Percentiles rank a stretch among this genome's conserved stretches.
Conservation (phyloP, 805 yeast genomes). For the Yarrowia sp. region DNA sequence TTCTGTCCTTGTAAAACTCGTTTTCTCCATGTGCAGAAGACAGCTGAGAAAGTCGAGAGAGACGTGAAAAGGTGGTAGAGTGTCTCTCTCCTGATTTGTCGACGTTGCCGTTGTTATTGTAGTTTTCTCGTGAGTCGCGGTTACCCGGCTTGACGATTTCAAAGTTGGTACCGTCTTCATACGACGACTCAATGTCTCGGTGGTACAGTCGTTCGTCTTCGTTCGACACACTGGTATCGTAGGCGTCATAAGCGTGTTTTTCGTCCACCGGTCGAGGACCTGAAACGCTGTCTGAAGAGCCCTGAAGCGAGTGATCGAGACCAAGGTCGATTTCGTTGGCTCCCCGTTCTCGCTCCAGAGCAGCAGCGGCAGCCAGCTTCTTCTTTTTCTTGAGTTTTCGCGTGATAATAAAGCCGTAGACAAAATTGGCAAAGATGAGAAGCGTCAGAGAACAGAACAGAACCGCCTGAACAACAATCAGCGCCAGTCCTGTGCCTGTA, state of each 20-base stretch:
- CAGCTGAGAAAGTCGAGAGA: background rate
- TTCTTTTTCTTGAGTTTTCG: constrained; percentile 17
- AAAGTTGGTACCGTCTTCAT: constrained; percentile 1
- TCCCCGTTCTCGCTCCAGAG: constrained; percentile 14
- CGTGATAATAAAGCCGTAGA: constrained; percentile 15
- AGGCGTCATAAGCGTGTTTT: background rate
- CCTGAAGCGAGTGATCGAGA: background rate
- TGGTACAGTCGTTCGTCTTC: constrained; percentile 8
- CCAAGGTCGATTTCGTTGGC: constrained; percentile 5
- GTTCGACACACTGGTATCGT: background rate
- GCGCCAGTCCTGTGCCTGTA: constrained; percentile 37
- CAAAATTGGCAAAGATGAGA: constrained; percentile 30
- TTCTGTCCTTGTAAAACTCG: constrained; percentile 13
- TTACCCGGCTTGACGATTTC: background rate
- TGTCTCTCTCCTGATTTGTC: background rate
- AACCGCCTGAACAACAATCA: constrained; percentile 36
- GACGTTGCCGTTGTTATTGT: background rate
- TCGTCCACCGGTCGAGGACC: background rate
- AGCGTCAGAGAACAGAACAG: constrained; percentile 34
- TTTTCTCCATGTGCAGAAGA: background rate
- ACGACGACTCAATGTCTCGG: constrained; percentile 5
- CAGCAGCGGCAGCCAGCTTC: constrained; percentile 4
- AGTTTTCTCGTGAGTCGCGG: background rate
- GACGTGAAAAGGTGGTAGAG: background rate
- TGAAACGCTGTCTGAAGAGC: background rate